Conservation (phyloP, 1,139 yeast species). For the Pichia kudriavzevii region DNA sequence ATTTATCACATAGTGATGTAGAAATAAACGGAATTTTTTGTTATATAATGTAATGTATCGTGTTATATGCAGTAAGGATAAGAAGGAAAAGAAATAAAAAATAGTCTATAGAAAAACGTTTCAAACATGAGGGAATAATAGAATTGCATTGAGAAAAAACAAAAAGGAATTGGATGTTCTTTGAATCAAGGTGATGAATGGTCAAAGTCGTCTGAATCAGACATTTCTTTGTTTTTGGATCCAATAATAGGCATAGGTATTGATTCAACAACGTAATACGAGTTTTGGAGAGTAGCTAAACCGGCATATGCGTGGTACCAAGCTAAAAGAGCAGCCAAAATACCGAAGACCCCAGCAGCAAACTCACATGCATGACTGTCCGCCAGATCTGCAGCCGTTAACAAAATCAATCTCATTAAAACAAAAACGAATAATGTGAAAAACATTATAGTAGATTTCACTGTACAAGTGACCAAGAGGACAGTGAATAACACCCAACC, state of each 20-base stretch:
- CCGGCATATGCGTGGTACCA: conserved; percentile 93
- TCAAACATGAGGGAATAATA: too few relatives aligned
- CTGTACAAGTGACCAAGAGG: conserved; percentile 55
- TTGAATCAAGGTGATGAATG: too few relatives aligned
- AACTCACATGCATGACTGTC: conserved; percentile 23
- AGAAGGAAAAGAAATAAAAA: too few relatives aligned
- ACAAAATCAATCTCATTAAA: conserved; percentile 56
- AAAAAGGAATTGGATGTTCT: too few relatives aligned
- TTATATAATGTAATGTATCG: too few relatives aligned
- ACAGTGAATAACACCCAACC: conserved; percentile 79
- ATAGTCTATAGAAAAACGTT: too few relatives aligned
- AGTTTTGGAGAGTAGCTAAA: conserved; percentile 64
- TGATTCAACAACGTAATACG: conserved; percentile 24
- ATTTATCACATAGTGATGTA: too few relatives aligned
- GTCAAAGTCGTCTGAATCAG: too few relatives aligned
- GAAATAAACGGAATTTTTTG: too few relatives aligned
- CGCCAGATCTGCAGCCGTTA: conserved; percentile 41
- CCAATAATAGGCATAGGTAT: conserved; percentile 10
- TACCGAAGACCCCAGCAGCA: conserved; percentile 74
- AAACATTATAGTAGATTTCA: conserved; percentile 74
- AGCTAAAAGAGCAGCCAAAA: conserved; percentile 67
- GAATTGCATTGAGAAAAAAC: too few relatives aligned
- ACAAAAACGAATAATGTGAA: conserved; percentile 58
- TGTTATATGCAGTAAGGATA: too few relatives aligned
- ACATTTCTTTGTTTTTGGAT: too few relatives aligned